Conservation (phyloP, 176 grass and related monocot species). For the Hyparrhenia diplandra region DNA sequence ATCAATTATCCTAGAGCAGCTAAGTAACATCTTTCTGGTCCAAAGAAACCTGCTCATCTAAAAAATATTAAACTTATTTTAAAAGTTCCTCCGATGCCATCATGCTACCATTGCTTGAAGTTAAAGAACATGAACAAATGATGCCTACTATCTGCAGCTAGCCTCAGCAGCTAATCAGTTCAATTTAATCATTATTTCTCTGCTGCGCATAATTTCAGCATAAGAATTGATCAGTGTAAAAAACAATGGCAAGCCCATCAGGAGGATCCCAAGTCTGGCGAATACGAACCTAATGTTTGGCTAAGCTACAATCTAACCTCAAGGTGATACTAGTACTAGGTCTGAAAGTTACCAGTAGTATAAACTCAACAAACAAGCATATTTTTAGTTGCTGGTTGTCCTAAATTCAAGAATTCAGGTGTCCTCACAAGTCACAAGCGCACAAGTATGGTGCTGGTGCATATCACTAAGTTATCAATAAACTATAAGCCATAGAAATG, state of each 20-base stretch:
- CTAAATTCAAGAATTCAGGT: neutral
- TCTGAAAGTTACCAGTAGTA: neutral
- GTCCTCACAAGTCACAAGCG: neutral
- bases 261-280: neutral
- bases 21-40: neutral
- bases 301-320: neutral
- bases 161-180: neutral
- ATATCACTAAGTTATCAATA: neutral
- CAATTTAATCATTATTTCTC: neutral
- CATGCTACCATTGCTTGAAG: neutral
- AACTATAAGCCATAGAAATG: neutral
- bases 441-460: neutral
- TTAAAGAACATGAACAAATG: neutral
- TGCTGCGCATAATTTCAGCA: no score
- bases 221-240: no score
- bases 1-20: neutral
- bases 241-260: neutral
- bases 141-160: neutral
- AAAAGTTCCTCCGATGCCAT: neutral
- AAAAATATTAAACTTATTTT: neutral
- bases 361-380: neutral
- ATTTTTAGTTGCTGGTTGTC: neutral
- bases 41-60: neutral
- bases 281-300: neutral
- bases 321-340: neutral